A percentile compares a stretch with the other conserved stretches of the same genome.
Evolutionary conservation across 495 filamentous ascomycete genomes (phyloP).

Genomic region (Rhizodiscina lignyota): DNA sequence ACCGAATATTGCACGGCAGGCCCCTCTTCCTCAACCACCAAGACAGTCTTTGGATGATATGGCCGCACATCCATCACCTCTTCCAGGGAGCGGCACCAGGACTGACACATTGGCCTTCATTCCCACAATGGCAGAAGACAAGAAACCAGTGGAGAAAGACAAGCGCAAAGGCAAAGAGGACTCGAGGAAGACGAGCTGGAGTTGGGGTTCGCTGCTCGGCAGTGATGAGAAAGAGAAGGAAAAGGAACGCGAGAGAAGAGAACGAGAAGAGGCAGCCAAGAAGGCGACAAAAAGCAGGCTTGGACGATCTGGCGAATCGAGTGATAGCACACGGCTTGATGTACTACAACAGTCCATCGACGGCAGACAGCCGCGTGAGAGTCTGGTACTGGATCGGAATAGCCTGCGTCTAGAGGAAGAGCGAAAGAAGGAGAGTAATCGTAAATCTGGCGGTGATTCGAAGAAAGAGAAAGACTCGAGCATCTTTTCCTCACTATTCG

Average conservation of each 20-base stretch:
- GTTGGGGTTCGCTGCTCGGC: conserved; percentile 51
- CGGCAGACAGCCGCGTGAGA: conserved; percentile 50
- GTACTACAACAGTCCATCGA: conserved; percentile 70
- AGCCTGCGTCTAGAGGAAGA: conserved; percentile 63
- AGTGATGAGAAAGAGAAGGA: conserved; percentile 58
- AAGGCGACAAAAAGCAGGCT: conserved; percentile 28
- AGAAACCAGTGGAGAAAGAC: conserved; percentile 7
- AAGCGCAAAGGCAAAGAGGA: conserved; percentile 15
- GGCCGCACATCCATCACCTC: conserved; percentile 40
- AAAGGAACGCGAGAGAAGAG: conserved; percentile 41
- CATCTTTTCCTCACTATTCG: conserved; percentile 80
- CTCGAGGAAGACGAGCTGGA: conserved; percentile 66
- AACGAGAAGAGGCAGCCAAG: conserved; percentile 28
- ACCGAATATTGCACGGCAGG: neutral
- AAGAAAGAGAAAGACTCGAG: conserved; percentile 81
- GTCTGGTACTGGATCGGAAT: conserved; percentile 64
- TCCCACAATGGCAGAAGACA: conserved; percentile 56
- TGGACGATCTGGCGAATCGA: conserved; percentile 36
- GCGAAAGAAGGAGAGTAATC: conserved; percentile 59
- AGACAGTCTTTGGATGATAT: conserved; percentile 38
- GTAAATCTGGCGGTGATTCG: conserved; percentile 35
- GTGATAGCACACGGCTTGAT: conserved; percentile 67
- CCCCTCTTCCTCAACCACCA: conserved; percentile 2
- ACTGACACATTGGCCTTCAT: conserved; percentile 75
- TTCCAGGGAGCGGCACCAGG: conserved; percentile 53